phyloP scores from a whole-genome alignment of 495 filamentous ascomycete genomes.

The Massariosphaeria phaeospora region DNA sequence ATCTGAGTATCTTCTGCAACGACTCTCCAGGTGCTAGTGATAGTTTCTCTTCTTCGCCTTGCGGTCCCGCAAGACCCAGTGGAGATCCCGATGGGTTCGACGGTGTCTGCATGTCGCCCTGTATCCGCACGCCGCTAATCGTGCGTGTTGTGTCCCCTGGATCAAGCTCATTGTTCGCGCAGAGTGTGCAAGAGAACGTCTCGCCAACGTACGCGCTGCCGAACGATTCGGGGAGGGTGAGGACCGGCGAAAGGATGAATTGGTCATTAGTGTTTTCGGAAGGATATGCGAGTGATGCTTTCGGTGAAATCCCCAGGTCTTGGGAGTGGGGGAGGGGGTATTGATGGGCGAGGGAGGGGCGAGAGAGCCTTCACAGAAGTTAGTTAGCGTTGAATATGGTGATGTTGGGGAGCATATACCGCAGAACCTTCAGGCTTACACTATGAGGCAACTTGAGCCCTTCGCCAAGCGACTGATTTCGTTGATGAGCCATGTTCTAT shows the following conservation, averaged over 20 bases:
- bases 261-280: constrained; percentile 45
- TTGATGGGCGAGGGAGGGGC: constrained; percentile 43
- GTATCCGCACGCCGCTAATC: constrained; percentile 71
- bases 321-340: constrained; percentile 49
- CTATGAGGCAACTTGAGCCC: constrained; percentile 73
- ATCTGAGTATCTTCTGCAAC: constrained; percentile 75
- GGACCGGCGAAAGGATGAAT: constrained; percentile 59
- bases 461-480: constrained; percentile 50
- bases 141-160: constrained; percentile 30
- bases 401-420: constrained; percentile 42
- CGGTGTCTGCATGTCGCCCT: constrained; percentile 93
- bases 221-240: constrained; percentile 90
- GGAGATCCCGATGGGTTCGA: constrained; percentile 49
- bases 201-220: constrained; percentile 94
- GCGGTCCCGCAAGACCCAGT: constrained; percentile 48
- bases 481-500: constrained; percentile 30
- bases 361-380: constrained; percentile 36
- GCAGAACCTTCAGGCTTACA: constrained; percentile 77
- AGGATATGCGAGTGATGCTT: constrained; percentile 52
- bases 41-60: constrained; percentile 36
- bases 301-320: constrained; percentile 47
- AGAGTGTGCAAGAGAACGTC: constrained; percentile 88
- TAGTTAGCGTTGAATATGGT: constrained; percentile 8
- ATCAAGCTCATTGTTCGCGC: constrained; percentile 81
- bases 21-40: constrained; percentile 63